Percentiles rank a stretch among this genome's conserved stretches.
Evolutionary conservation across 139 green algal genomes (phyloP).

Genomic region (Nannochloris sp.): DNA sequence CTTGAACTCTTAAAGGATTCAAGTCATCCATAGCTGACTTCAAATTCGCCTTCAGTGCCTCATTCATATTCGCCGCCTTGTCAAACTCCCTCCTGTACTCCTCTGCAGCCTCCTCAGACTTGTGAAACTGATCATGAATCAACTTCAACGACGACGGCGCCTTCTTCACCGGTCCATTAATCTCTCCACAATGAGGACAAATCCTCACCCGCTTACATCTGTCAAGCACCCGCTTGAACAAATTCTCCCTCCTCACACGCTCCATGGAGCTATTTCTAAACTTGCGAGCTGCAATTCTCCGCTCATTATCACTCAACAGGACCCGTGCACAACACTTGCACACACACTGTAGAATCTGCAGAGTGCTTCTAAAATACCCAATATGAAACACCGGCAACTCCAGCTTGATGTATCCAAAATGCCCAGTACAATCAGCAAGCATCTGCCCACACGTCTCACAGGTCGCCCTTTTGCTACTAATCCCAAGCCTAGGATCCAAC

Average conservation of each 20-base stretch:
- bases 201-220: slow-evolving; percentile 73
- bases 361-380: slow-evolving; percentile 88
- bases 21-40: slow-evolving; percentile 78
- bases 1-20: slow-evolving; percentile 74
- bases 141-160: slow-evolving; percentile 64
- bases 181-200: slow-evolving; percentile 71
- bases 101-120: slow-evolving; percentile 37
- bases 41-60: slow-evolving; percentile 42
- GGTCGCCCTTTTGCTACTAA: slow-evolving; percentile 64
- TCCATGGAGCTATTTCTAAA: slow-evolving; percentile 68
- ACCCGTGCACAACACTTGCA: slow-evolving; percentile 93
- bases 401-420: slow-evolving; percentile 96
- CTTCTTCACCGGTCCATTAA: slow-evolving; percentile 85
- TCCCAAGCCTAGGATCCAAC: slow-evolving; percentile 76
- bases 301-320: slow-evolving; percentile 73
- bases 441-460: slow-evolving; percentile 89
- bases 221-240: slow-evolving; percentile 78
- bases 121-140: slow-evolving; percentile 84
- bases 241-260: slow-evolving; percentile 49
- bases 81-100: slow-evolving; percentile 42
- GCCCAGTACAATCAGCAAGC: slow-evolving; percentile 87
- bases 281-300: slow-evolving; percentile 38
- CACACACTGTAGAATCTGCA: slow-evolving; percentile 91
- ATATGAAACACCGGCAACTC: slow-evolving; percentile 99
- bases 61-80: slow-evolving; percentile 53